phyloP scores from a whole-genome alignment of 805 yeast species.

The Candida succiphila region DNA sequence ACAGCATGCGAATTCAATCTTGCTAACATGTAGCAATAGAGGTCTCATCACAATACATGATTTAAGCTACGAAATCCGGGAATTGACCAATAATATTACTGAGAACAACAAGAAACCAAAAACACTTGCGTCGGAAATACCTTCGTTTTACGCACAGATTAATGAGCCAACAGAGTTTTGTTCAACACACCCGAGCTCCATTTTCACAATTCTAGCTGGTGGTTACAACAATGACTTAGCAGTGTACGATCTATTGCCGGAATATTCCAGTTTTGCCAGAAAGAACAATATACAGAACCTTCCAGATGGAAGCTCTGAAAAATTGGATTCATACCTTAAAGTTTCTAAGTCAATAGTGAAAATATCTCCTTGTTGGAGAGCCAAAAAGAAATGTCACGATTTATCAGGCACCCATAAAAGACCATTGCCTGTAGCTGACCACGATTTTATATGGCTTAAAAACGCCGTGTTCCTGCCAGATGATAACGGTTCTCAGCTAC shows the following conservation, averaged over 20 bases:
- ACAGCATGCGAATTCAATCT: constrained; percentile 6
- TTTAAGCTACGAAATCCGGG: constrained; percentile 6
- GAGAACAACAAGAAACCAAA: not conserved
- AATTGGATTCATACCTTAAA: constrained; percentile 2
- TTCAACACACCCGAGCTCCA: constrained; percentile 5
- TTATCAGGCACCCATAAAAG: too few relatives aligned
- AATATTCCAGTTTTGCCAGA: constrained; percentile 1
- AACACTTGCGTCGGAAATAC: not conserved
- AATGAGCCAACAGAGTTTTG: constrained; percentile 14
- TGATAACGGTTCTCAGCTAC: too few relatives aligned
- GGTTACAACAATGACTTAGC: constrained; percentile 15
- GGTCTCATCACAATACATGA: constrained; percentile 14
- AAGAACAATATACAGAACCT: not conserved
- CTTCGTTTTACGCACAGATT: constrained; percentile 10
- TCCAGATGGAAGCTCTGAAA: not conserved
- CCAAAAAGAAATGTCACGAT: too few relatives aligned
- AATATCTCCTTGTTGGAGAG: constrained; percentile 13
- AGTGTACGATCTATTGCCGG: constrained; percentile 9
- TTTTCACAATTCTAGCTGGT: constrained; percentile 11
- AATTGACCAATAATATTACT: not conserved
- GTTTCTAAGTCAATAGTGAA: constrained; percentile 11
- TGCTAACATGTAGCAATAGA: constrained; percentile 15
- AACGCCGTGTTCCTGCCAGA: constrained; percentile 9
- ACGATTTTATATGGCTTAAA: constrained; percentile 18
- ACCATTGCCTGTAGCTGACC: too few relatives aligned